phyloP scores from a whole-genome alignment of 495 filamentous ascomycete species.

The Penicillium longicatenatum region DNA sequence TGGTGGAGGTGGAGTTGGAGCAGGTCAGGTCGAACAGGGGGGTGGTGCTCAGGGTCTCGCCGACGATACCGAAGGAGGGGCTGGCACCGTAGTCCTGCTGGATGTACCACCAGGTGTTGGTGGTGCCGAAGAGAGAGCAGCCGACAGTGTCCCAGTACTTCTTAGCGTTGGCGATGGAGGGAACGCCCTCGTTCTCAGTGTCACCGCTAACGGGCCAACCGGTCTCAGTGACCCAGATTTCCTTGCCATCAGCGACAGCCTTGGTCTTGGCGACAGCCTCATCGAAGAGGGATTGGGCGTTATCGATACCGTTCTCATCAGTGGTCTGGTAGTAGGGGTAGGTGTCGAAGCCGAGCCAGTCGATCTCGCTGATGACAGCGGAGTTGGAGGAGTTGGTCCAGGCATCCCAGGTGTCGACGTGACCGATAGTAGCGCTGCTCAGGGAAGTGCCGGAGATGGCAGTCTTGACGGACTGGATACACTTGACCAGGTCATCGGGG shows the following conservation, averaged over 20 bases:
- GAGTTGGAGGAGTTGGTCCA: slow-evolving; percentile 76
- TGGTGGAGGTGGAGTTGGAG: slow-evolving; percentile 32
- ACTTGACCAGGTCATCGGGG: slow-evolving; percentile 59
- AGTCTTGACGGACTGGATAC: slow-evolving; percentile 65
- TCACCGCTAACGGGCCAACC: slow-evolving; percentile 78
- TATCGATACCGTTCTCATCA: slow-evolving; percentile 63
- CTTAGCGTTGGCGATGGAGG: slow-evolving; percentile 69
- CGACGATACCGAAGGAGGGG: slow-evolving; percentile 71
- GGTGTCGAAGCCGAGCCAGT: slow-evolving; percentile 79
- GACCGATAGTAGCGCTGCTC: slow-evolving; percentile 63
- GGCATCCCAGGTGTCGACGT: slow-evolving; percentile 91
- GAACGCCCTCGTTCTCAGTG: slow-evolving; percentile 59
- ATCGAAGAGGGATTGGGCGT: slow-evolving; percentile 63
- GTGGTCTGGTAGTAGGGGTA: slow-evolving; percentile 77
- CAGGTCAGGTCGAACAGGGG: slow-evolving; percentile 68
- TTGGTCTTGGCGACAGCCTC: slow-evolving; percentile 61
- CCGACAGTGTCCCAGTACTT: slow-evolving; percentile 78
- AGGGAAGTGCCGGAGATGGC: slow-evolving; percentile 61
- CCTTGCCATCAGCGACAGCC: slow-evolving; percentile 61
- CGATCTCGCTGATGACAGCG: slow-evolving; percentile 65
- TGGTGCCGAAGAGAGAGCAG: slow-evolving; percentile 67
- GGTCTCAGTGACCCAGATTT: slow-evolving; percentile 88
- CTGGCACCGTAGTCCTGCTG: slow-evolving; percentile 65
- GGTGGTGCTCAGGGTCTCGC: slow-evolving; percentile 53
- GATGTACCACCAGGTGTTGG: slow-evolving; percentile 76